phyloP scores from a whole-genome alignment of 768 basidiomycete genomes.

The Mycena olivaceomarginata region DNA sequence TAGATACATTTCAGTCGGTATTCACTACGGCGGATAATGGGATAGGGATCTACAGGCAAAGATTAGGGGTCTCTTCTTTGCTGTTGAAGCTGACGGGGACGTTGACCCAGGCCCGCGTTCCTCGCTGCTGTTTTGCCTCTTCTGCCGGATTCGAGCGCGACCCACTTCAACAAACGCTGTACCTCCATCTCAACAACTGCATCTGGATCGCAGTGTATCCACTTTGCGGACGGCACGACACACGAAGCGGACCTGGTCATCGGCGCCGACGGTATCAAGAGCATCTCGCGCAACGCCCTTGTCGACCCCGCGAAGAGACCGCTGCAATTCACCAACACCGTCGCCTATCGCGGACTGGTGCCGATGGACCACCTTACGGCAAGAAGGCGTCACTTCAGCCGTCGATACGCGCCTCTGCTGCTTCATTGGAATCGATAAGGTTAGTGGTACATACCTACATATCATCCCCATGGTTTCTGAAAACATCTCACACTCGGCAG shows the following conservation, averaged over 20 bases:
- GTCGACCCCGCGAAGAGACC: conserved; percentile 49
- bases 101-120: conserved; percentile 64
- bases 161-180: conserved; percentile 73
- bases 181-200: conserved; percentile 53
- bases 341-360: conserved; percentile 71
- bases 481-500: conserved; percentile 51
- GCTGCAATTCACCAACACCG: conserved; percentile 65
- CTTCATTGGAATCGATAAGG: conserved; percentile 69
- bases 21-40: conserved; percentile 58
- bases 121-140: conserved; percentile 67
- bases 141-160: conserved; percentile 59
- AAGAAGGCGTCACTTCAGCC: conserved; percentile 64
- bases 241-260: conserved; percentile 69
- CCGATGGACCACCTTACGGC: conserved; percentile 59
- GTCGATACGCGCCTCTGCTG: conserved; percentile 58
- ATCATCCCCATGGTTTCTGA: conserved; percentile 28
- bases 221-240: conserved; percentile 70
- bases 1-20: conserved; percentile 51
- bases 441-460: conserved; percentile 36
- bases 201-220: conserved; percentile 56
- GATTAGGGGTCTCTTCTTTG: conserved; percentile 6
- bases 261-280: conserved; percentile 74
- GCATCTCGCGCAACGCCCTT: conserved; percentile 63
- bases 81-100: neutral
- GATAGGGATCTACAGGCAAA: conserved; percentile 67